These are phyloP conservation scores for Entomortierella parvispora DNA, from an alignment of 192 early-diverging fungal species.

Conservation along the genomic window DNA sequence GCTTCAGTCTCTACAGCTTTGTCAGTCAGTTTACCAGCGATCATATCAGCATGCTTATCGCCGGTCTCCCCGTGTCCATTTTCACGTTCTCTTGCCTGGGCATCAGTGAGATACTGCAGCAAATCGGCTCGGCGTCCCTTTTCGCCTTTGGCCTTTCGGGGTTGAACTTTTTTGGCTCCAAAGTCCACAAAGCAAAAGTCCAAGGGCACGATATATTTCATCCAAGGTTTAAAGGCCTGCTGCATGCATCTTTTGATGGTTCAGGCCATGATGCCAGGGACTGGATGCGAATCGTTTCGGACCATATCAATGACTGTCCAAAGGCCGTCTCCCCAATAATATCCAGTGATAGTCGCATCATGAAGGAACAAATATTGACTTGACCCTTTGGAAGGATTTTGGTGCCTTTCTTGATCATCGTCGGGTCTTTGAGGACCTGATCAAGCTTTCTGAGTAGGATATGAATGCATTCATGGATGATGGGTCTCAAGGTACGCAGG, in stretches of 20 bases:
- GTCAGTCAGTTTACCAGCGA: neutral
- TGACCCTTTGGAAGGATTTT: conserved; percentile 9
- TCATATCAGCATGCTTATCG: neutral
- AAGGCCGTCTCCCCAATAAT: conserved; percentile 64
- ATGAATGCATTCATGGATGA: conserved; percentile 24
- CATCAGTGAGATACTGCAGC: conserved; percentile 35
- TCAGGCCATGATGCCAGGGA: conserved; percentile 41
- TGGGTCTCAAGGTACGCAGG: conserved; percentile 44
- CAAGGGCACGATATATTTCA: conserved; percentile 16
- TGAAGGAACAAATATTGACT: neutral
- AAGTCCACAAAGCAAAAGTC: conserved; percentile 32
- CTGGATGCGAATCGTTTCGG: conserved; percentile 54
- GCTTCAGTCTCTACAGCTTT: neutral
- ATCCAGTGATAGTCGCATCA: conserved; percentile 42
- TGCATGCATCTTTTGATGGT: conserved; percentile 27
- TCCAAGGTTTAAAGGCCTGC: conserved; percentile 39
- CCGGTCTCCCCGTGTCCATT: conserved; percentile 28
- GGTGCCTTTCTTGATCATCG: conserved; percentile 19
- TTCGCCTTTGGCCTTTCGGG: conserved; percentile 11
- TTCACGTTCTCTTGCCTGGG: conserved; percentile 22
- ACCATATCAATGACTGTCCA: conserved; percentile 63
- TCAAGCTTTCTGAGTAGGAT: conserved; percentile 25
- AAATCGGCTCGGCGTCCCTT: conserved; percentile 20
- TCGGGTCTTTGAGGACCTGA: conserved; percentile 18
- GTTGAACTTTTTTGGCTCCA: conserved; percentile 1